These are phyloP conservation scores for Ochetophila trinervis DNA, from an alignment of 306 rosid species.

Conservation along the genomic window DNA sequence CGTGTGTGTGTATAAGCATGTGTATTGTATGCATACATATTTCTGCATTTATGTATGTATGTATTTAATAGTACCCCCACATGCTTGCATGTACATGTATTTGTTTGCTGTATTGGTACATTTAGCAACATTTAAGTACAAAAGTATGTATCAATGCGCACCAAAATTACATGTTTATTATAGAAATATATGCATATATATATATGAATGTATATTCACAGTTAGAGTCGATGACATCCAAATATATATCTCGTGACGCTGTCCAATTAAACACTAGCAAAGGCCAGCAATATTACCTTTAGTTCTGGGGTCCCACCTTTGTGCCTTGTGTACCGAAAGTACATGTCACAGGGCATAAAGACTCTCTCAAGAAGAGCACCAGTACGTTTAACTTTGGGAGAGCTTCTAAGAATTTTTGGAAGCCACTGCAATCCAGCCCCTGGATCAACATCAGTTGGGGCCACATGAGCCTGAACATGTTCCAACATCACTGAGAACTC, in stretches of 20 bases:
- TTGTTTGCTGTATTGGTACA: too few relatives aligned
- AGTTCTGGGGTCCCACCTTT: constrained; percentile 97
- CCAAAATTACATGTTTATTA: too few relatives aligned
- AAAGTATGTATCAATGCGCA: too few relatives aligned
- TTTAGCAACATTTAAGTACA: too few relatives aligned
- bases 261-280: not conserved
- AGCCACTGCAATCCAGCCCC: constrained; percentile 99
- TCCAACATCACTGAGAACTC: constrained; percentile 95
- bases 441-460: constrained; percentile 99
- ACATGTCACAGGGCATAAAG: constrained; percentile 98
- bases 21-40: too few relatives aligned
- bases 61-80: not conserved
- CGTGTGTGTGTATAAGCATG: not conserved
- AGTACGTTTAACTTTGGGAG: constrained; percentile 97
- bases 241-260: not conserved
- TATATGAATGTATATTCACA: not conserved
- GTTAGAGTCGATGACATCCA: not conserved
- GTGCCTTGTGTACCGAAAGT: constrained; percentile 89
- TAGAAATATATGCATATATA: not conserved
- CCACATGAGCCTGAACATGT: constrained; percentile 99
- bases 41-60: not conserved
- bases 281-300: constrained; percentile 43
- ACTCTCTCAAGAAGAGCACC: constrained; percentile 99
- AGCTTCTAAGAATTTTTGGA: constrained; percentile 84
- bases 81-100: too few relatives aligned